Conservation (phyloP, 352 stramenopile genomes). For the Phytophthora uliginosa region DNA sequence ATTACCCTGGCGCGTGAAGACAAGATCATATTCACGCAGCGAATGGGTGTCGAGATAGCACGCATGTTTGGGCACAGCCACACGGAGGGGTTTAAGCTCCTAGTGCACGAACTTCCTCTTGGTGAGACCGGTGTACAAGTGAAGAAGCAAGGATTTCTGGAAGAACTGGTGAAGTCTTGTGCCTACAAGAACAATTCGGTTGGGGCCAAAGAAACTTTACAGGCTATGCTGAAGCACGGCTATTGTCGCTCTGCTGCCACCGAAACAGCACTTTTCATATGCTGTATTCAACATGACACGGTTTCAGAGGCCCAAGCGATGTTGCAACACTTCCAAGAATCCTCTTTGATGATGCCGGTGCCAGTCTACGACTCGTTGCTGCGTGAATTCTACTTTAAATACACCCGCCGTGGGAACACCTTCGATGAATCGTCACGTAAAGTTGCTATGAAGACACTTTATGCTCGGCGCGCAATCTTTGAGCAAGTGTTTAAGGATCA, state of each 20-base stretch:
- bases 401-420: conserved; percentile 59
- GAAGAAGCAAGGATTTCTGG: conserved; percentile 58
- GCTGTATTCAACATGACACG: conserved; percentile 61
- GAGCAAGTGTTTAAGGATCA: conserved; percentile 60
- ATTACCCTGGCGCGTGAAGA: conserved; percentile 58
- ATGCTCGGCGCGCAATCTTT: conserved; percentile 69
- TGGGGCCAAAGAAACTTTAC: conserved; percentile 63
- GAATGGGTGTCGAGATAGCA: conserved; percentile 74
- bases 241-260: conserved; percentile 65
- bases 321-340: conserved; percentile 62
- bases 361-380: conserved; percentile 79
- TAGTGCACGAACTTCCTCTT: conserved; percentile 51
- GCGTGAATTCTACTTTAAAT: conserved; percentile 85
- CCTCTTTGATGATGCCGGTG: conserved; percentile 53
- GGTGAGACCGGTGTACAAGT: conserved; percentile 16
- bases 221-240: conserved; percentile 49
- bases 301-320: conserved; percentile 44
- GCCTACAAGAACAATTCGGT: conserved; percentile 71
- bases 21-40: conserved; percentile 62
- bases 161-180: conserved; percentile 79
- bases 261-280: conserved; percentile 73
- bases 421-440: conserved; percentile 75
- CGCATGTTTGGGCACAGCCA: conserved; percentile 74
- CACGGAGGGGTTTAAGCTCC: conserved; percentile 57
- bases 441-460: conserved; percentile 66